A percentile compares a stretch with the other conserved stretches of the same genome.
These are phyloP conservation scores for Malus sieversii DNA, from an alignment of 306 rosid species.

Conservation along the genomic window DNA sequence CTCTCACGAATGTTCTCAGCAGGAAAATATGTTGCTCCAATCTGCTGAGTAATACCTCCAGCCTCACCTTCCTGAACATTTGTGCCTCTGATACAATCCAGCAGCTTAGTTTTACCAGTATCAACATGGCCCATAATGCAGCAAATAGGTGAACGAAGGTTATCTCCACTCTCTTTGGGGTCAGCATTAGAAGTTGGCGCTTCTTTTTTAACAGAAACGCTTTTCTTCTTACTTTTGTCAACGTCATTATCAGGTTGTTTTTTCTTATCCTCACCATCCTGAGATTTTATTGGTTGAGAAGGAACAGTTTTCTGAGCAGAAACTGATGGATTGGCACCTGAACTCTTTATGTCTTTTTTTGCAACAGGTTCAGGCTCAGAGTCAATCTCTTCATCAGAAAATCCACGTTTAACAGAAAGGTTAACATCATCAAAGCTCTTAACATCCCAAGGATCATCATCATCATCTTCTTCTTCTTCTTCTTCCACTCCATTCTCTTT, in stretches of 20 bases:
- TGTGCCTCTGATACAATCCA: conserved; percentile 91
- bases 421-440: conserved; percentile 95
- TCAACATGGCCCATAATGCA: conserved; percentile 99
- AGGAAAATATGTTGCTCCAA: conserved; percentile 96
- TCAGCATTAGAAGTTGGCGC: conserved; percentile 23
- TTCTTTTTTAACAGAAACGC: conserved; percentile 20
- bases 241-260: conserved; percentile 26
- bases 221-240: conserved; percentile 34
- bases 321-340: conserved; percentile 24
- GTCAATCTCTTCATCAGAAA: conserved; percentile 88
- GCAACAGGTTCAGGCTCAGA: conserved; percentile 45
- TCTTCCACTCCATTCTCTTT: conserved; percentile 53
- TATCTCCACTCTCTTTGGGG: conserved; percentile 43
- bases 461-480: conserved; percentile 23
- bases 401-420: conserved; percentile 52
- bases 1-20: conserved; percentile 90
- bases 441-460: conserved; percentile 90
- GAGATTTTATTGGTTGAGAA: conserved; percentile 27
- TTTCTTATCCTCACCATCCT: conserved; percentile 33
- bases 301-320: conserved; percentile 32
- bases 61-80: conserved; percentile 99
- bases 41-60: conserved; percentile 96
- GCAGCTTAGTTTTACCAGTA: conserved; percentile 88
- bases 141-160: conserved; percentile 97
- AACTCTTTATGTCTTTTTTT: conserved; percentile 42